Percentiles rank a stretch among this genome's conserved stretches.
phyloP scores from a whole-genome alignment of 345 rosid genomes.

The Sonneratia alba region DNA sequence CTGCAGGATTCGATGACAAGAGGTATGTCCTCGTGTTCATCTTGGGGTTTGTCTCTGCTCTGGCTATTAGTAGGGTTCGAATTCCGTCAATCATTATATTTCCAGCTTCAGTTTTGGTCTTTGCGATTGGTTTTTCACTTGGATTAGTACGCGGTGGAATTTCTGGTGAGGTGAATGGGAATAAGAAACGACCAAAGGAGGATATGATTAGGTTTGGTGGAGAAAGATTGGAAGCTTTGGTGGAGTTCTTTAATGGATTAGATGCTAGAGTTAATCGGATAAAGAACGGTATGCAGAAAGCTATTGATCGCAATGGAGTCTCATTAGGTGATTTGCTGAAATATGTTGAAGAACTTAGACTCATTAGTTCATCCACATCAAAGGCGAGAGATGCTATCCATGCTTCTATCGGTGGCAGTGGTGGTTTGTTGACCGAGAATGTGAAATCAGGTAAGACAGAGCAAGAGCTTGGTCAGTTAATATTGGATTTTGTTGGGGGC shows the following conservation, averaged over 20 bases:
- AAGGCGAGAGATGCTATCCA: slow-evolving; percentile 31
- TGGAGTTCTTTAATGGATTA: slow-evolving; percentile 36
- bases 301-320: slow-evolving; percentile 36
- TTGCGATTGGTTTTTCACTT: slow-evolving; percentile 42
- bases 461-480: slow-evolving; percentile 29
- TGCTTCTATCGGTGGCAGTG: slow-evolving; percentile 17
- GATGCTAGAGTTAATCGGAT: slow-evolving; percentile 29
- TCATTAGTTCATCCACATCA: slow-evolving; percentile 27
- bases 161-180: slow-evolving; percentile 17
- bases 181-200: slow-evolving; percentile 30
- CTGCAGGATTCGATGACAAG: slow-evolving; percentile 40
- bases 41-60: slow-evolving; percentile 42
- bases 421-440: slow-evolving; percentile 18
- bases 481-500: slow-evolving; percentile 26
- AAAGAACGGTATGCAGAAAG: slow-evolving; percentile 30
- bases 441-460: slow-evolving; percentile 26
- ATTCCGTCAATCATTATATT: slow-evolving; percentile 40
- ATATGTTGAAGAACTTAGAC: slow-evolving; percentile 32
- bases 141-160: slow-evolving; percentile 45
- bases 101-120: slow-evolving; percentile 50
- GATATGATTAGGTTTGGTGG: slow-evolving; percentile 22
- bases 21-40: slow-evolving; percentile 33
- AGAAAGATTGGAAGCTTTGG: slow-evolving; percentile 29
- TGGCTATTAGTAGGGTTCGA: slow-evolving; percentile 44
- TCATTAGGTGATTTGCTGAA: slow-evolving; percentile 30